Conservation (phyloP, 1,284 basidiomycete species). For the Sanghuangporus weigelae region DNA sequence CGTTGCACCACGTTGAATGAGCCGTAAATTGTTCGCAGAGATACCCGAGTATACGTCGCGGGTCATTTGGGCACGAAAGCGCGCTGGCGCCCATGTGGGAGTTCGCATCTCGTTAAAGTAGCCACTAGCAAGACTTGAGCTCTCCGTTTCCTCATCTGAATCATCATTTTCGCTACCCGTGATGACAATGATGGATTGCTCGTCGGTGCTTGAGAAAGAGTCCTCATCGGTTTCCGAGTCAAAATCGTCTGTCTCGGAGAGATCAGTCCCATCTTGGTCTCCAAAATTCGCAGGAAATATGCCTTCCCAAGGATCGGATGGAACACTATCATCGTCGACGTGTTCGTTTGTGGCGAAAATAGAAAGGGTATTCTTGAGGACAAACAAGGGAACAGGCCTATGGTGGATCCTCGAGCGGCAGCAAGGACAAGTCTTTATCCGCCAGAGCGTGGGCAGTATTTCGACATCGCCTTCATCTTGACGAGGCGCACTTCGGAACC, state of each 20-base stretch:
- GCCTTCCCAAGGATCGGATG: conserved; percentile 60
- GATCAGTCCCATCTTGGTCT: conserved; percentile 25
- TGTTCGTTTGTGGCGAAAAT: conserved; percentile 32
- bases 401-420: conserved; percentile 53
- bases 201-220: not conserved
- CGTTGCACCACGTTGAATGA: conserved; percentile 58
- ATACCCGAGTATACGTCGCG: conserved; percentile 33
- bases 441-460: conserved; percentile 42
- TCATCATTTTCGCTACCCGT: conserved; percentile 21
- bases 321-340: conserved; percentile 27
- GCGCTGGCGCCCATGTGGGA: conserved; percentile 11
- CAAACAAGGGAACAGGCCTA: conserved; percentile 60
- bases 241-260: conserved; percentile 26
- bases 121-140: not conserved
- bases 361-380: conserved; percentile 54
- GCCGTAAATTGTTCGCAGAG: conserved; percentile 33
- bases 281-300: conserved; percentile 49
- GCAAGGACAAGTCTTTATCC: conserved; percentile 65
- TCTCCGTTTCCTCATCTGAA: conserved; percentile 26
- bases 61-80: conserved; percentile 26
- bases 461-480: conserved; percentile 45
- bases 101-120: not conserved
- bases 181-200: too few species aligned
- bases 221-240: conserved; percentile 27
- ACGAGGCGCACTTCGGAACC: conserved; percentile 64